Evolutionary conservation across 2,329 filamentous ascomycete species (phyloP), one percentile per base, ranked within the genome.

Genomic region (Chaetomiaceae sp.): DNA sequence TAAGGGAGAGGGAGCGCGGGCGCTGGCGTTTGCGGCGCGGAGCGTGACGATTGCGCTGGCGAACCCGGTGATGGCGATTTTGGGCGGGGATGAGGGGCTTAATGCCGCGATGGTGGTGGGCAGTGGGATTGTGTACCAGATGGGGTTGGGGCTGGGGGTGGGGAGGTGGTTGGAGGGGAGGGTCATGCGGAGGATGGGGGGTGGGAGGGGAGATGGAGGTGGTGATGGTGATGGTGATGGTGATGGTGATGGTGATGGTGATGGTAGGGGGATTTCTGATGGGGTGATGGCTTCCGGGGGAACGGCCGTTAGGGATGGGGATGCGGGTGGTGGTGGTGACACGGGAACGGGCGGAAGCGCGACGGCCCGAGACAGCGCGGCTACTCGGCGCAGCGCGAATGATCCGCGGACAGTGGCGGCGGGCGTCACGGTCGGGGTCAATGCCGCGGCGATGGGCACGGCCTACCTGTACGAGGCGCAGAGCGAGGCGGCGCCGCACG

Each of bases 381-480:
- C 4, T 8, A 18, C 8, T 4, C 36, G 43, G 54, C 10, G 57
- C 60, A 8, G 47, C 11, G 29, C 38, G 8, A 61, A 63, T 15
- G 64, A 67, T 43, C 59, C 69, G 0, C 47, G 59, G 2, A 70
- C 65, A 0, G 68, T 79, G 2, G 75, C 74, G 1, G 65, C 71
- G 0, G 77, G 76, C 29, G 67, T 76, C 29, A 67, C 74, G 0
- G 68, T 79, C 39, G 77, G 77, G 3, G 71, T 79, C 63, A 81
- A 80, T 52, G 75, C 75, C 1, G 76, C 76, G 0, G 77, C 77
- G 3, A 78, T 81, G 75, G 77, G 77, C 2, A 76, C 77, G 0
- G 69, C 76, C 0, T 75, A 77, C 49, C 64, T 80, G 12, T 78
- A 79, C 46, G 75, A 79, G 59, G 68, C 67, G 7, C 66, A 65